phyloP scores from a whole-genome alignment of 2,329 filamentous ascomycete species.

The Diaporthe sp. region DNA sequence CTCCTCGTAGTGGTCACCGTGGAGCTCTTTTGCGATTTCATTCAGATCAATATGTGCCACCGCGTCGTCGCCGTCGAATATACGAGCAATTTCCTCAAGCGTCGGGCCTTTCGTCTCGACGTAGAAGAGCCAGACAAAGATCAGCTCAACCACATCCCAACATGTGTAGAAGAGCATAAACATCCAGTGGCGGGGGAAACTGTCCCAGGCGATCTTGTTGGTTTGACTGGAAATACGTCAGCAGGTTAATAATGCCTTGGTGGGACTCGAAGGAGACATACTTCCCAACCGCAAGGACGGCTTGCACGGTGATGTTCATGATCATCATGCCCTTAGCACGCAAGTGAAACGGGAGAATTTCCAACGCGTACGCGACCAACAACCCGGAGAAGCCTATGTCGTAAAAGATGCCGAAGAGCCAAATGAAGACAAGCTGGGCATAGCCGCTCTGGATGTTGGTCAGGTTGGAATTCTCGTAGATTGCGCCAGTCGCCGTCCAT shows the following conservation, averaged over 20 bases:
- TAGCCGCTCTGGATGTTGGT: conserved; percentile 58
- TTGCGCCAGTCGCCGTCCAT: conserved; percentile 64
- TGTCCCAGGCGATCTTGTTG: conserved; percentile 74
- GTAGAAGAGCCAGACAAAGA: conserved; percentile 76
- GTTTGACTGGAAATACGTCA: conserved; percentile 61
- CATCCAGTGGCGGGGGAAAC: conserved; percentile 72
- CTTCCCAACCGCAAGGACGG: conserved; percentile 72
- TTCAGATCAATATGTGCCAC: conserved; percentile 68
- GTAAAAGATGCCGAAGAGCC: conserved; percentile 71
- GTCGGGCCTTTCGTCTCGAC: conserved; percentile 80
- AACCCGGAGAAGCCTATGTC: conserved; percentile 72
- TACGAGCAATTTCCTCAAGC: conserved; percentile 77
- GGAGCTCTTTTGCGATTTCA: conserved; percentile 68
- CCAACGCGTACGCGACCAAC: conserved; percentile 69
- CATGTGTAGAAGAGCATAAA: conserved; percentile 76
- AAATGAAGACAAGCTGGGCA: conserved; percentile 70
- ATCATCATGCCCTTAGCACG: conserved; percentile 73
- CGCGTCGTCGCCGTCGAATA: conserved; percentile 76
- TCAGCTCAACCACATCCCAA: conserved; percentile 71
- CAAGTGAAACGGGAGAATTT: conserved; percentile 70
- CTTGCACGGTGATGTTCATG: conserved; percentile 75
- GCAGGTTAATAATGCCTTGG: too few relatives aligned
- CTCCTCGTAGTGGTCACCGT: conserved; percentile 52
- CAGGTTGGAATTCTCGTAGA: conserved; percentile 60
- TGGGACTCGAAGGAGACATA: conserved; percentile 52